Evolutionary conservation across 2,329 filamentous ascomycete genomes (phyloP).

Genomic region (Colletotrichum sp.): DNA sequence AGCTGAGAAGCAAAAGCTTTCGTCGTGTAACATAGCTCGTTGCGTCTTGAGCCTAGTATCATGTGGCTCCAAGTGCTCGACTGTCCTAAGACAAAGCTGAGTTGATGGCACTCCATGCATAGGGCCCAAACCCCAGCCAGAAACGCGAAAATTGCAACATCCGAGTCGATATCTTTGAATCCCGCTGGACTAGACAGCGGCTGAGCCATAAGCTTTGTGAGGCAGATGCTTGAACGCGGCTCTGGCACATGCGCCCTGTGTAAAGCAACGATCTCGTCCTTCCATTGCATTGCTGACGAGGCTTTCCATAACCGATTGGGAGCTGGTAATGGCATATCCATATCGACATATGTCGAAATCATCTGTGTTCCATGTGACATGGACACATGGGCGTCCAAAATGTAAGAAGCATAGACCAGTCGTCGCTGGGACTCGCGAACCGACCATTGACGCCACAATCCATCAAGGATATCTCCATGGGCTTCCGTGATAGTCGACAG

Average conservation of each 20-base stretch:
- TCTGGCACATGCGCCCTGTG: background rate
- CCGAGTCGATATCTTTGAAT: background rate
- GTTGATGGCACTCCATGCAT: background rate
- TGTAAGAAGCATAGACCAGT: background rate
- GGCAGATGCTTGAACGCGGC: background rate
- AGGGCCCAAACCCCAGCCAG: background rate
- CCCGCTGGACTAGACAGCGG: background rate
- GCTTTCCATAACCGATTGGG: background rate
- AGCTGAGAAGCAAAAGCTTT: background rate
- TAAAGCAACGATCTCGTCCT: background rate
- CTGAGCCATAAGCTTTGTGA: background rate
- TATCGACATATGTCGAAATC: background rate
- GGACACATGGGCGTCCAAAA: background rate
- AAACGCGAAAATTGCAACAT: background rate
- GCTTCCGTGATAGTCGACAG: background rate
- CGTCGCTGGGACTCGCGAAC: background rate
- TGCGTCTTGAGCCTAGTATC: background rate
- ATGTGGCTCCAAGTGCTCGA: background rate
- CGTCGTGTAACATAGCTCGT: background rate
- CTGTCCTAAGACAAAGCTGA: background rate
- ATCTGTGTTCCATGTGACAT: background rate
- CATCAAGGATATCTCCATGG: background rate
- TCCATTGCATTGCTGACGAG: background rate
- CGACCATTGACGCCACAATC: background rate
- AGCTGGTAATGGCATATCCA: background rate